Base-by-base conservation (phyloP, 257 asterid genomes). In the Perilla frutescens region DNA sequence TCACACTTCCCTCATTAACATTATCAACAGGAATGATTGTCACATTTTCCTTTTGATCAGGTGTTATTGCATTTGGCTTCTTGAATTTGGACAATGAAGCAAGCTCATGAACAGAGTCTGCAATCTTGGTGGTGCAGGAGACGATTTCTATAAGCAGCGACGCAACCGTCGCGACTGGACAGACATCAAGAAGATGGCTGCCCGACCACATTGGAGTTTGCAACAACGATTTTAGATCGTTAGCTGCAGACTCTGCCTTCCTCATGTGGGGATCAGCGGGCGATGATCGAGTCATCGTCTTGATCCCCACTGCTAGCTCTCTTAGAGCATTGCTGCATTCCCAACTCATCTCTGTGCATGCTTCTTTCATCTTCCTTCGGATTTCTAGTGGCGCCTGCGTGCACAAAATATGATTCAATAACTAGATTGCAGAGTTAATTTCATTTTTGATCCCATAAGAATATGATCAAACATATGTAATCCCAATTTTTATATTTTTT, bases 51-150 rank as follows among this genome's bases (percentile, higher is more conserved):
- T 20, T 20, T 20, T 20, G 26, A 20, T 20, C 26, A 4, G 20
- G 58, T 29, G 4, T 49, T 37, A 32, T 11, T 32, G 43, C 78
- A 66, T 67, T 62, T 6, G 67, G 39, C 8, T 43, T 81, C 84
- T 84, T 80, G 86, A 87, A 85, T 59, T 71, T 76, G 9, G 88
- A 85, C 72, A 79, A 40, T 8, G 85, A 68, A 31, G 84, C 83
- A 29, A 89, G 88, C 37, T 87, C 84, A 6, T 85, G 79, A 13
- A 85, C 90, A 4, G 81, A 73, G 13, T 84, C 89, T 1, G 79
- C 78, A 10, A 87, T 82, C 73, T 80, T 82, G 40, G 43, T 70
- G 1, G 87, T 82, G 81, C 82, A 82, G 4, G 80, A 68, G 12
- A 85, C 90, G 1, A 79, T 56, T 11, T 85, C 87, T 11, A 71